Base-by-base conservation (phyloP, 768 basidiomycete genomes). In the Erythrobasidium yunnanense region DNA sequence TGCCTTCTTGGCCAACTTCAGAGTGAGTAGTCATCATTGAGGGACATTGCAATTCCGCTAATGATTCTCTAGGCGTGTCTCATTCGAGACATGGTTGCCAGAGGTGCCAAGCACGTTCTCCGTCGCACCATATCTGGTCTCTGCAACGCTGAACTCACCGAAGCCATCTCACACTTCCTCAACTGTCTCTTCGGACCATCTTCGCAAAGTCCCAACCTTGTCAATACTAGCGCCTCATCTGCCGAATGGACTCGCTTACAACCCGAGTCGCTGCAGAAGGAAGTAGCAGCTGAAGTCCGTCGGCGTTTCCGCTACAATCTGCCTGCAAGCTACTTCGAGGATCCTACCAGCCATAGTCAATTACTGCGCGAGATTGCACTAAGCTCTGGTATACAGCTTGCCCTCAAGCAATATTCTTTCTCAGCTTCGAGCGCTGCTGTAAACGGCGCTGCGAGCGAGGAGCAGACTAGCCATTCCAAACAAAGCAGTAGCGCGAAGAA, bases 41-140 rank as follows among this genome's bases (percentile, higher is more conserved):
- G 17, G n/a, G n/a, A 11, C 22, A 15, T 27, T 22, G 25, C 11
- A 13, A 27, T 17, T 20, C 35, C 22, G 45, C 33, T 50, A 30
- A 7, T 18, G 23, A 34, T 23, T 67, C 5, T 7, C 23, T 25
- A 67, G 73, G 58, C 55, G 51, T 74, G 75, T 47, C 71, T 78
- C 42, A 57, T 72, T 38, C 75, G 76, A 67, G 79, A 79, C 69
- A 79, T 80, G 78, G 74, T 78, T 54, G 72, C 78, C 73, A 76
- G 79, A 63, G 75, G 75, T 17, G 68, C 72, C 70, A 79, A 79
- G 73, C 78, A 78, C 69, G 69, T 76, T 65, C 72, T 80, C 4
- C 76, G 77, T 42, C 33, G 57, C n/a, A 71, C 76, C 34, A 66
- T 78, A 23, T 66, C 69, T 46, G 73, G 72, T 23, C 34, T 67